Evolutionary conservation across 176 grass and related monocot species (phyloP).

Genomic region (Carex kokanica): DNA sequence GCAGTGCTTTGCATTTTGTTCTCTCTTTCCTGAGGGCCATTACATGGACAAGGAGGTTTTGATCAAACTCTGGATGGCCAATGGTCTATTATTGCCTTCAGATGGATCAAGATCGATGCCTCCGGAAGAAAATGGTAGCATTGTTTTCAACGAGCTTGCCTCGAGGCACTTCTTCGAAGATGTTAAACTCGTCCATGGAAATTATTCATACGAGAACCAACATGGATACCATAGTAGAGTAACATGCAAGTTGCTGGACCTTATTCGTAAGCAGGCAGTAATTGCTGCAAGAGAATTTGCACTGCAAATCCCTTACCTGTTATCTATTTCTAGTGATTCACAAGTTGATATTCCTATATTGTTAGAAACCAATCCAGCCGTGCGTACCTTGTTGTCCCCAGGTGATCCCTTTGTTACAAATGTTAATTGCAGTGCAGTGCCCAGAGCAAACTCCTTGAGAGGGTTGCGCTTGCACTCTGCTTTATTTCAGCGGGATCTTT

Average conservation of each 20-base stretch:
- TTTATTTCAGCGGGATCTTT: background rate
- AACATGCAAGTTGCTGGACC: background rate
- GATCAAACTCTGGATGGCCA: background rate
- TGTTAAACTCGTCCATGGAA: background rate
- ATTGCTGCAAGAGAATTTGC: background rate
- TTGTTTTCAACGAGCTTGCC: background rate
- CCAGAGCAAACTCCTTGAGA: too few species aligned
- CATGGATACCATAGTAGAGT: conserved; percentile 13
- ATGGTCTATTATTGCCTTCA: background rate
- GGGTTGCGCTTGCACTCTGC: too few species aligned
- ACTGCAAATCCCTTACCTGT: too few species aligned
- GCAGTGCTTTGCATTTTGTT: conserved; percentile 5
- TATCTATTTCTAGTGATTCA: background rate
- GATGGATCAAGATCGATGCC: background rate
- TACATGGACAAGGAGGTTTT: background rate
- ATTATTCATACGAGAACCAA: background rate
- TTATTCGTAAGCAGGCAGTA: too few species aligned
- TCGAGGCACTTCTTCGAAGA: background rate
- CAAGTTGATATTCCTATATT: too few species aligned
- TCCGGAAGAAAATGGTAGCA: background rate
- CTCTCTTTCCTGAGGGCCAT: conserved; percentile 8
- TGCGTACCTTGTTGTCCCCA: too few species aligned
- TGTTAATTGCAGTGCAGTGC: too few species aligned
- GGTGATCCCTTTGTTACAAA: background rate
- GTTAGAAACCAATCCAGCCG: too few species aligned